Base-by-base conservation (phyloP, 345 rosid genomes). In the Mallotus nudiflorus region DNA sequence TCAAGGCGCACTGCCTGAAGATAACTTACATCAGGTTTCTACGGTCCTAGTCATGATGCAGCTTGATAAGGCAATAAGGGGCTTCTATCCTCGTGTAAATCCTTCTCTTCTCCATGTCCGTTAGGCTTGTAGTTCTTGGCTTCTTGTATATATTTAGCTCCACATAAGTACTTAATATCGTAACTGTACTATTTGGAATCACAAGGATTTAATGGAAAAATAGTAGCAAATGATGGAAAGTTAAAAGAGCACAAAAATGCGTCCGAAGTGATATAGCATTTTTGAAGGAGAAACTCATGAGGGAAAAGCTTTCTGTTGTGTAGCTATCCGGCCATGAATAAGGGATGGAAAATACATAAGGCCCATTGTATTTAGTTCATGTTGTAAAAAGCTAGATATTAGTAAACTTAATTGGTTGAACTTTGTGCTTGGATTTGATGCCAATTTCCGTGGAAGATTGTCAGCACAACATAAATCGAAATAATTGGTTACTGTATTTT, bases 21-120 rank as follows among this genome's bases (percentile, higher is more conserved):
- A 16, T 33, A 50, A 50, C 28, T 5, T n/a, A 42, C 27, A 2
- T 55, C 42, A 42, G 62, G 11, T 42, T 42, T 55, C 25, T 27
- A 27, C 19, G 19, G 14, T 48, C 2, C 6, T 16, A 14, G 6
- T 15, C n/a, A n/a, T 3, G 52, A 48, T 18, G n/a, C 22, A 48
- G 52, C 52, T 55, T 12, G 58, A 25, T 53, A 24, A 25, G 25
- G 68, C 55, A 39, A 39, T 24, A 69, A 46, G 35, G 62, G 62
- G 62, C 61, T 62, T 22, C 1, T 27, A 39, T 53, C 62, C 25
- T 71, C 44, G 12, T 19, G 9, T 27, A 6, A 33, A 6, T 2
- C 37, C 6, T 3, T 6, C 37, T 2, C 37, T 33, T 33, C 37
- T 3, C 37, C 37, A 33, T 33, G 37, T 3, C 37, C 37, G 37